phyloP scores from a whole-genome alignment of 2,329 filamentous ascomycete genomes.

The Lomentospora prolificans region DNA sequence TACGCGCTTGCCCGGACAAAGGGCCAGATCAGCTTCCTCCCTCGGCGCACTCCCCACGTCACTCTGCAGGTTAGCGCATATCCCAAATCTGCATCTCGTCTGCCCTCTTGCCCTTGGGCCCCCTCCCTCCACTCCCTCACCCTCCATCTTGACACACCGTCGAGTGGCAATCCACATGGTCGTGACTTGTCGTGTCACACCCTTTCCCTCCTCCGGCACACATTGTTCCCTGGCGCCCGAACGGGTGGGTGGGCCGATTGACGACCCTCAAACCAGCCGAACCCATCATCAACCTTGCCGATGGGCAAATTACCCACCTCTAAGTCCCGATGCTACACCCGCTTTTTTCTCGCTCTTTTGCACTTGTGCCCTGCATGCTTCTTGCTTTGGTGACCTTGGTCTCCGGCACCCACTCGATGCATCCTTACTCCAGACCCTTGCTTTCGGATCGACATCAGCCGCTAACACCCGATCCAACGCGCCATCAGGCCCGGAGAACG shows the following conservation, averaged over 20 bases:
- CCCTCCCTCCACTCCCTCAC: not conserved
- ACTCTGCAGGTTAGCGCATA: conserved; percentile 4
- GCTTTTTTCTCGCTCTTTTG: not conserved
- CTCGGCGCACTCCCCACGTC: conserved; percentile 1
- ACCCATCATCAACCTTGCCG: not conserved
- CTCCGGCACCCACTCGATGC: not conserved
- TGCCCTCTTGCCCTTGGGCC: not conserved
- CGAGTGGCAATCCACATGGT: not conserved
- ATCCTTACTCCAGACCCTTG: not conserved
- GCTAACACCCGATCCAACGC: not conserved
- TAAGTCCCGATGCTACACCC: not conserved
- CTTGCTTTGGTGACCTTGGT: not conserved
- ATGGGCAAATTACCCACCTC: not conserved
- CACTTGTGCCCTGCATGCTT: not conserved
- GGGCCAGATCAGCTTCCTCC: not conserved
- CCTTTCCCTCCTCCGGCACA: not conserved
- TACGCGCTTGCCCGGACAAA: not conserved
- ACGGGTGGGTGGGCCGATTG: not conserved
- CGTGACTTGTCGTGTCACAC: conserved; percentile 2
- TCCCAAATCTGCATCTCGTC: not conserved
- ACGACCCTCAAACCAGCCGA: not conserved
- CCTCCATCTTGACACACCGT: not conserved
- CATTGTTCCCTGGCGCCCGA: not conserved
- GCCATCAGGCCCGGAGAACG: not conserved
- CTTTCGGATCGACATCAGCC: not conserved